Base-by-base conservation (phyloP, 208 protist genomes). In the Leishmania guyanensis region DNA sequence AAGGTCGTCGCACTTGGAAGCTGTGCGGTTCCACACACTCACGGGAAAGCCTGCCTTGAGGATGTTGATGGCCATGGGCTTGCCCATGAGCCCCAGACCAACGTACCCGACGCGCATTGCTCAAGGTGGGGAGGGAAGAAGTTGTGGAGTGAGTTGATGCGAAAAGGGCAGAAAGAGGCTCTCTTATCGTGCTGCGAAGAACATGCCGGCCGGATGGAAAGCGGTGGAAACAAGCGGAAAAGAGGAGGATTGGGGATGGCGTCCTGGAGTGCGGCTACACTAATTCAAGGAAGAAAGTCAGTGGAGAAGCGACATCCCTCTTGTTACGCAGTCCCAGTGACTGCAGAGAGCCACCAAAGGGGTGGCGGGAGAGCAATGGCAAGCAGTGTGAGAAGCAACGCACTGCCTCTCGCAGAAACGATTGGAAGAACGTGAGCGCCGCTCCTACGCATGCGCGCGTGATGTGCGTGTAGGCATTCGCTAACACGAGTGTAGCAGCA, bases 51-150 rank as follows among this genome's bases (percentile, higher is more conserved):
- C 97, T 17, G 94, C 93, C 73, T 94, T 95, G 68, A 98, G 84
- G 60, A 98, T 92, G 79, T 98, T 98, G 14, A 64, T 60, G 6
- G 93, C 95, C 94, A 99, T 99, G 76, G 92, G 92, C 73, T 91
- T 94, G 29, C 97, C 97, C 97, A 99, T 99, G 46, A 98, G 90
- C 22, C 97, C 97, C 29, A 98, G 89, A 20, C 97, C 97, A 83
- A 99, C 95, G 80, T 97, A 99, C 29, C 97, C 97, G 77, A 98
- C 88, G 54, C 80, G 88, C 74, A 98, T 86, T 73, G 36, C 46
- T 72, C 43, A 56, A 26, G 12, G 29, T 12, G 20, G 10, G 16
- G 60, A 1, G 20, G 36, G 69, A 4, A 51, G 22, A 2, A 22
- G 20, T 51, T 26, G 10, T 26, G 0, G 48, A 29, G 22, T 73